A percentile compares a stretch with the other conserved stretches of the same genome.
phyloP scores from a whole-genome alignment of 2,329 filamentous ascomycete genomes.

The Proliferodiscus dingleyae region DNA sequence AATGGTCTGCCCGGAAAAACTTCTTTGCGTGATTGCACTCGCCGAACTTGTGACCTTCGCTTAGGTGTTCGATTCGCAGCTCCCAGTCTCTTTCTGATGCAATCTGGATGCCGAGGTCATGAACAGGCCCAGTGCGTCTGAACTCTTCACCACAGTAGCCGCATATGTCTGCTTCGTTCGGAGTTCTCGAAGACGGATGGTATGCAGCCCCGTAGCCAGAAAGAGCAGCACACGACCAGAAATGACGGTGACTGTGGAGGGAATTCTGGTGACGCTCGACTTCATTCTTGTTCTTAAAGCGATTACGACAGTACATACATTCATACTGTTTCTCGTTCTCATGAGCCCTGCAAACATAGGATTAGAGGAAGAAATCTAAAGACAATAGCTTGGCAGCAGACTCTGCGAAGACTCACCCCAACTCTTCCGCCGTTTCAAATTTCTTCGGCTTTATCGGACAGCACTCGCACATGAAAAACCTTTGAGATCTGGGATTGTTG shows the following conservation, averaged over 20 bases:
- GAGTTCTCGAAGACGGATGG: conserved; percentile 67
- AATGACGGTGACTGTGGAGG: conserved; percentile 84
- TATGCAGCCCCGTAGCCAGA: conserved; percentile 75
- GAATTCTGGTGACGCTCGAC: conserved; percentile 95
- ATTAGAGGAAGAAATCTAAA: conserved; percentile 30
- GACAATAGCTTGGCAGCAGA: background rate
- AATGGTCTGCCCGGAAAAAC: conserved; percentile 95
- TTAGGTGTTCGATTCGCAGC: conserved; percentile 76
- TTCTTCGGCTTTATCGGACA: conserved; percentile 97
- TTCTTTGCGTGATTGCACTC: conserved; percentile 99
- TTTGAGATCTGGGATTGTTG: conserved; percentile 48
- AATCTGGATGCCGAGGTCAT: conserved; percentile 38
- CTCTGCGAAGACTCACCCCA: conserved; percentile 58
- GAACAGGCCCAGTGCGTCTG: conserved; percentile 30
- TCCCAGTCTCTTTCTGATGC: conserved; percentile 86
- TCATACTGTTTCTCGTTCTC: conserved; percentile 96
- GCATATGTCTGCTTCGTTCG: conserved; percentile 71
- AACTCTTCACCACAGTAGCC: conserved; percentile 97
- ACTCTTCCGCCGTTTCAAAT: conserved; percentile 77
- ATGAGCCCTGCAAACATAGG: no score
- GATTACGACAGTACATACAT: conserved; percentile 85
- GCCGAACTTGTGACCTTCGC: conserved; percentile 89
- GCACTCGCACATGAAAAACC: conserved; percentile 77
- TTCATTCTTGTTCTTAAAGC: conserved; percentile 99
- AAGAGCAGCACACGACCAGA: conserved; percentile 93